A percentile compares a stretch with the other conserved stretches of the same genome.
Conservation (phyloP, 139 green algal species). For the Chlorella vulgaris region DNA sequence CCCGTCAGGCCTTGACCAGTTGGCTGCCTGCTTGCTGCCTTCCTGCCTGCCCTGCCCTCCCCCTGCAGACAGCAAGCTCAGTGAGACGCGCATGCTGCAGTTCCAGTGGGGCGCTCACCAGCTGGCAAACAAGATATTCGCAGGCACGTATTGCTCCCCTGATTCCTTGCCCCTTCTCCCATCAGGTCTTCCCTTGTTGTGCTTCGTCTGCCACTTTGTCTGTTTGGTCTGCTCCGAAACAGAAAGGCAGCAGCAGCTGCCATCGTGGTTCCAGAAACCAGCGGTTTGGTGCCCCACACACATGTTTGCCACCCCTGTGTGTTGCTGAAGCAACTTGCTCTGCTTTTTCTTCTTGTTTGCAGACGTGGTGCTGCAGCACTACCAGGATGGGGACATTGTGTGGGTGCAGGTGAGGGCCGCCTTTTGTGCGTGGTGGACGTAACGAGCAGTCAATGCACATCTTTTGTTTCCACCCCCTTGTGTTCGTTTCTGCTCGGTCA, state of each 20-base stretch:
- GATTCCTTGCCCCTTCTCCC: too few relatives aligned
- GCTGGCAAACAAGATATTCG: conserved; percentile 73
- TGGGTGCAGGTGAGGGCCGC: conserved; percentile 55
- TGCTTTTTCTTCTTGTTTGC: too few relatives aligned
- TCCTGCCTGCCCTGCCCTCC: background rate
- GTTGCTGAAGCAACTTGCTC: background rate
- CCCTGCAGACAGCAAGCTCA: conserved; percentile 78
- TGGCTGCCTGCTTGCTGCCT: background rate
- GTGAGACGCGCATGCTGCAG: conserved; percentile 79
- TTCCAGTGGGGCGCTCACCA: conserved; percentile 94
- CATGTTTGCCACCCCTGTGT: background rate
- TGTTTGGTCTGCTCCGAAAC: too few relatives aligned
- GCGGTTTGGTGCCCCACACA: background rate
- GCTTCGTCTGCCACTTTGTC: too few relatives aligned
- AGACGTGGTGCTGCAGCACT: conserved; percentile 79
- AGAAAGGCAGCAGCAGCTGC: too few relatives aligned
- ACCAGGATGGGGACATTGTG: conserved; percentile 85
- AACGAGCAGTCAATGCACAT: too few relatives aligned
- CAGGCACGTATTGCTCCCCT: conserved; percentile 27
- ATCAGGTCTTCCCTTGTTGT: too few relatives aligned
- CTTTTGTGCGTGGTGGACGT: background rate
- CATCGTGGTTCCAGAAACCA: too few relatives aligned
- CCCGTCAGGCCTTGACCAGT: background rate
- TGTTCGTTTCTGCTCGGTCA: background rate
- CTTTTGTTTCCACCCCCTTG: background rate